Evolutionary conservation across 805 yeast species (phyloP).

Genomic region (Saccharomycopsis babjevae): DNA sequence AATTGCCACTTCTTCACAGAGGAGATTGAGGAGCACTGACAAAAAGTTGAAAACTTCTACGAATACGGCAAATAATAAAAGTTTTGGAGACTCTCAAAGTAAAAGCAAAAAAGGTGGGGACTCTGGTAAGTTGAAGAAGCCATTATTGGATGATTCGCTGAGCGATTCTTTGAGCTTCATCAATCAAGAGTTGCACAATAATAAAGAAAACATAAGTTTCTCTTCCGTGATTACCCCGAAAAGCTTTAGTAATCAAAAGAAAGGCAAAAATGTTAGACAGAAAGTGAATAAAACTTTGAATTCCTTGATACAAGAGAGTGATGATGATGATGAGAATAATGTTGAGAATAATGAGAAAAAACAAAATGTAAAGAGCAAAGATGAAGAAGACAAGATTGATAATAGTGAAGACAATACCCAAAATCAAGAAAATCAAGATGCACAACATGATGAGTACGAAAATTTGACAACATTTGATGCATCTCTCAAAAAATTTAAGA

Average conservation of each 20-base stretch:
- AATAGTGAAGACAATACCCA: background rate
- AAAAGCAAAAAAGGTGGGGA: background rate
- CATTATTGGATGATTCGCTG: slow-evolving; percentile 14
- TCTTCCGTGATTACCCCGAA: background rate
- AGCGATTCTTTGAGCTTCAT: slow-evolving; percentile 12
- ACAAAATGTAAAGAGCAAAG: background rate
- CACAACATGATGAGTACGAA: slow-evolving; percentile 12
- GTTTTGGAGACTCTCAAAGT: background rate
- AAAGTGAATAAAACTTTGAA: background rate
- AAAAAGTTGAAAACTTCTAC: background rate
- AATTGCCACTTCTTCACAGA: background rate
- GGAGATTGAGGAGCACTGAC: background rate
- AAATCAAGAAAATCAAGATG: background rate
- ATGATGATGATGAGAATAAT: background rate
- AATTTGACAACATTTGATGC: slow-evolving; percentile 8
- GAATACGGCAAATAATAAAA: background rate
- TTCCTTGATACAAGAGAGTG: background rate
- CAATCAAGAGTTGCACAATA: background rate
- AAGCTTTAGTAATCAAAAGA: background rate
- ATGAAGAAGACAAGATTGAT: background rate
- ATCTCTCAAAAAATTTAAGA: slow-evolving; percentile 10
- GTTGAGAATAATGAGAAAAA: background rate
- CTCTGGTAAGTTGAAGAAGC: background rate
- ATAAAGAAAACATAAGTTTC: slow-evolving; percentile 7
- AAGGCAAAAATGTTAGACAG: background rate